phyloP scores from a whole-genome alignment of 2,329 filamentous ascomycete species.

The Neurospora sp. region DNA sequence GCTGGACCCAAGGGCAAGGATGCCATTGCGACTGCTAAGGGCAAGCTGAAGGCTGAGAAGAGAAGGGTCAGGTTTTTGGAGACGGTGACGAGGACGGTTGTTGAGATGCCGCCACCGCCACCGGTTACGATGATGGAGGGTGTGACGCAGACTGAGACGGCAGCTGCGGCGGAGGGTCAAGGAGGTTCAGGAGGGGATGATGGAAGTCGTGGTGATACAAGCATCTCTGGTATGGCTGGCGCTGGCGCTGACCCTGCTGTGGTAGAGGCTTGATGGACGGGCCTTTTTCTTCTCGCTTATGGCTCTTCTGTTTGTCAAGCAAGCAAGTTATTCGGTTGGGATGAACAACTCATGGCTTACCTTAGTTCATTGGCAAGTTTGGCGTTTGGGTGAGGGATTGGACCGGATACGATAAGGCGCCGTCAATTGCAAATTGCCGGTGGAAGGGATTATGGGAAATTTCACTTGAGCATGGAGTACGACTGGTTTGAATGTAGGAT shows the following conservation, averaged over 20 bases:
- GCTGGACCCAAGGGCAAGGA: slow-evolving; percentile 25
- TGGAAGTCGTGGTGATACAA: background rate
- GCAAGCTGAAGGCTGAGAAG: slow-evolving; percentile 25
- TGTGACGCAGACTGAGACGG: background rate
- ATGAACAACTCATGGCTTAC: background rate
- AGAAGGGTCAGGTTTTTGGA: slow-evolving; percentile 23
- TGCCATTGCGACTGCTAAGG: slow-evolving; percentile 28
- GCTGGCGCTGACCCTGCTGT: background rate
- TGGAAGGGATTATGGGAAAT: background rate
- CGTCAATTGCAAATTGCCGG: background rate
- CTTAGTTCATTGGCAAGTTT: background rate
- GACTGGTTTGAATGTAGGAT: background rate
- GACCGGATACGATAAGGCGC: background rate
- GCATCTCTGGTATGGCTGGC: background rate
- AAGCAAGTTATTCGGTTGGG: background rate
- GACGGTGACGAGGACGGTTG: slow-evolving; percentile 9
- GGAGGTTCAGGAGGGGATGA: background rate
- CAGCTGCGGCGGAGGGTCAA: background rate
- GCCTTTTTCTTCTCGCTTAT: background rate
- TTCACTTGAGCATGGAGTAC: background rate
- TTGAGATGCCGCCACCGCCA: background rate
- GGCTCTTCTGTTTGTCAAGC: background rate
- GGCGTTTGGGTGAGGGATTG: background rate
- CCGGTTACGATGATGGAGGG: background rate
- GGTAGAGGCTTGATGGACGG: background rate